Base-by-base conservation (phyloP, 441 rosid genomes). In the Metrosideros polymorpha region DNA sequence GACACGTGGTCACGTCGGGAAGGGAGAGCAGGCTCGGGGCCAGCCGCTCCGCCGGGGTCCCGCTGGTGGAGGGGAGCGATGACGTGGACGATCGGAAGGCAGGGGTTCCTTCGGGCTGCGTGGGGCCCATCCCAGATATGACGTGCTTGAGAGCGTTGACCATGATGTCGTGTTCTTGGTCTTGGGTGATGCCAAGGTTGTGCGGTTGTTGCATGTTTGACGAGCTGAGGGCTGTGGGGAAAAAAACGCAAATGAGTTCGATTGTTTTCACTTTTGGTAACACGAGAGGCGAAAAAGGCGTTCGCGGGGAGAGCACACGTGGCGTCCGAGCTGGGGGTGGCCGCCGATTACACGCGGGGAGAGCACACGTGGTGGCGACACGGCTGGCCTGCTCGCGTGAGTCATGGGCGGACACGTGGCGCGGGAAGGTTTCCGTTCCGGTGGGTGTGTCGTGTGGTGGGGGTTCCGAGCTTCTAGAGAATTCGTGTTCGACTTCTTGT, bases 71-170 rank as follows among this genome's bases (percentile, higher is more conserved):
- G 42, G 82, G 54, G 35, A 3, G 45, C 24, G 82, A 17, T 35
- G 88, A n/a, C 32, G 61, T 39, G 55, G 83, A 29, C 53, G 45
- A 82, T 35, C 25, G 86, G 52, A 50, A 82, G 57, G 7, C n/a
- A 27, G 47, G 79, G 45, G 35, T 66, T 0, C 15, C 17, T 0
- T 79, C 43, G 30, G 83, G 29, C 35, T 13, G 47, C 1, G 43
- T 10, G 35, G 83, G 85, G 51, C 86, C 85, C 18, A 32, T 39
- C 6, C 88, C 87, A 19, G 59, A 87, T 25, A 93, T 54, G 9
- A 91, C 91, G 9, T 88, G 86, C 47, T 19, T 24, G 9, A 91
- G 89, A 82, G 95, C 55, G 24, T 91, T 86, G 3, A 91, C 91
- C 22, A 90, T 91, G 87, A 90, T 85, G 7, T 49, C 2, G 32